Percentiles rank a stretch among this genome's conserved stretches.
Evolutionary conservation across 2,329 filamentous ascomycete species (phyloP).

Genomic region (Diaporthe australafricana): DNA sequence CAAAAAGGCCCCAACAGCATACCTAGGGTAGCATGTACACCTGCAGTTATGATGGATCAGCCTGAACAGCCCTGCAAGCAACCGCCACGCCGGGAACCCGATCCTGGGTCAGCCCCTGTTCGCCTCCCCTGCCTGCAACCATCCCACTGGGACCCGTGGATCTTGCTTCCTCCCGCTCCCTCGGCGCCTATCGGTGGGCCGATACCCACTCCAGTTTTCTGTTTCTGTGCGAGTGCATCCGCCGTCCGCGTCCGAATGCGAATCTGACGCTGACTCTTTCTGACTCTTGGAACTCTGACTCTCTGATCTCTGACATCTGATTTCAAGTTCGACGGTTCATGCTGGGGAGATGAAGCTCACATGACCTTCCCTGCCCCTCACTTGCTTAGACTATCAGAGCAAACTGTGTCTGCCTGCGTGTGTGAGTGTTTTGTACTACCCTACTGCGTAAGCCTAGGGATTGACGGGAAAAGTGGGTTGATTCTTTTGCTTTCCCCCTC

Average conservation of each 20-base stretch:
- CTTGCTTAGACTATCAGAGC: background rate
- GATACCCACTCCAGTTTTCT: background rate
- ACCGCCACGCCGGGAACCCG: constrained; percentile 24
- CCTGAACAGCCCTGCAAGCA: constrained; percentile 22
- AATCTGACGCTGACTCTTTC: background rate
- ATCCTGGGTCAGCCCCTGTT: constrained; percentile 30
- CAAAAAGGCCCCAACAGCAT: background rate
- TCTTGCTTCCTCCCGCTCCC: constrained; percentile 20
- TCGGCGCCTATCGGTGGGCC: constrained; percentile 24
- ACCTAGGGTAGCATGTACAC: too few species aligned
- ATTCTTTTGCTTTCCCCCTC: constrained; percentile 11
- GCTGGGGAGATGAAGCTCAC: background rate
- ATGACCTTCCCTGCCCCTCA: background rate
- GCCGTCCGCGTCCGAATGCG: background rate
- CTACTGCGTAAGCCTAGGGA: background rate
- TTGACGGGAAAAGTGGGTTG: constrained; percentile 25
- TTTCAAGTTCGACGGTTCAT: background rate
- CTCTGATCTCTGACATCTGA: background rate
- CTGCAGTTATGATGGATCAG: background rate
- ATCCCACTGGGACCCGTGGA: constrained; percentile 32
- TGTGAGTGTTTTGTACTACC: background rate
- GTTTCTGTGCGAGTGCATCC: background rate
- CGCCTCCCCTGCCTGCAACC: constrained; percentile 28
- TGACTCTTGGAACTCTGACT: background rate
- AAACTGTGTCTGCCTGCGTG: background rate